These are phyloP conservation scores for Metschnikowia hibisci DNA, from an alignment of 805 yeast species.

Conservation along the genomic window DNA sequence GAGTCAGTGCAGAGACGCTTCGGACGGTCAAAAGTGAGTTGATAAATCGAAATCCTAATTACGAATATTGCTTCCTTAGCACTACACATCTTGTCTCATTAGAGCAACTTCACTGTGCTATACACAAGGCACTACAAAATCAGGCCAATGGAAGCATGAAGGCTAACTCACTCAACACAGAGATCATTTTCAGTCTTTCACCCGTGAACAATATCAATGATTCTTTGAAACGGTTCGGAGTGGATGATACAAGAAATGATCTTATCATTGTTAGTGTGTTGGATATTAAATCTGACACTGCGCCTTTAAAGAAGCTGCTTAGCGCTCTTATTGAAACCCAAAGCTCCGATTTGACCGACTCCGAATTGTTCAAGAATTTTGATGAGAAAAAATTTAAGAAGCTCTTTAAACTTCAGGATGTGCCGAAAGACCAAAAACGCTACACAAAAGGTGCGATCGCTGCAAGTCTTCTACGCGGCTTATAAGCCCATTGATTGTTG, in stretches of 20 bases:
- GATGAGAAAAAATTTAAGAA: slow-evolving; percentile 33
- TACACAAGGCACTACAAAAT: slow-evolving; percentile 60
- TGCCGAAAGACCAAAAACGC: slow-evolving; percentile 8
- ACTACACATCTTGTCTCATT: slow-evolving; percentile 52
- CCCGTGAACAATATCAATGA: slow-evolving; percentile 72
- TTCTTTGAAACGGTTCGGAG: slow-evolving; percentile 67
- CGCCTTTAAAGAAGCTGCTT: slow-evolving; percentile 27
- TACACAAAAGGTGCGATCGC: slow-evolving; percentile 15
- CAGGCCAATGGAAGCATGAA: slow-evolving; percentile 43
- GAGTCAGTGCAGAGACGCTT: slow-evolving; percentile 39
- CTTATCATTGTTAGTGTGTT: slow-evolving; percentile 52
- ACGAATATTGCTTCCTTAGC: slow-evolving; percentile 65
- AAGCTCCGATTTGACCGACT: slow-evolving; percentile 22
- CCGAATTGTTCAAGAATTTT: slow-evolving; percentile 16
- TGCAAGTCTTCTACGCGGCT: slow-evolving; percentile 16
- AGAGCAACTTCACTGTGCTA: slow-evolving; percentile 60
- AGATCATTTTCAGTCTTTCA: slow-evolving; percentile 62
- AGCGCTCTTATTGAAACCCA: slow-evolving; percentile 13
- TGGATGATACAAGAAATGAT: slow-evolving; percentile 45
- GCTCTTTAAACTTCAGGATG: slow-evolving; percentile 33
- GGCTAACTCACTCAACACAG: slow-evolving; percentile 68
- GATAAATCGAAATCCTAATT: slow-evolving; percentile 41
- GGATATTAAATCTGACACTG: slow-evolving; percentile 16
- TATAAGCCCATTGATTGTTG: slow-evolving; percentile 1
- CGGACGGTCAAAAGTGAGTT: slow-evolving; percentile 42